These are phyloP conservation scores for Vanrija sp. DNA, from an alignment of 1,284 basidiomycete species.

Conservation along the genomic window DNA sequence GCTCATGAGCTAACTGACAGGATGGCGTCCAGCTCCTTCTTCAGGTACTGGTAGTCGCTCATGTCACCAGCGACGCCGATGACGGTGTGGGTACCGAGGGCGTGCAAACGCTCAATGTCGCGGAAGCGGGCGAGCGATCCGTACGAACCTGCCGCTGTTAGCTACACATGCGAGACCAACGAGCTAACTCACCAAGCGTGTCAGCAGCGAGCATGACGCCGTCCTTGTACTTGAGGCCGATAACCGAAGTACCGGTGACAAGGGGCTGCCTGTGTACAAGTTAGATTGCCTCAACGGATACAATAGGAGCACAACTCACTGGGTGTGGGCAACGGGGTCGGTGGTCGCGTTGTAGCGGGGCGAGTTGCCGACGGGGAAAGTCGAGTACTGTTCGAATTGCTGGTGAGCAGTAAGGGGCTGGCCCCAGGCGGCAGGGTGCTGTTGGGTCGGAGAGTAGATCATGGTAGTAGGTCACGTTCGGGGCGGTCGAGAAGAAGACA, in stretches of 20 bases:
- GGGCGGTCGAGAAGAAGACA: neutral
- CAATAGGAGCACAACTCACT: conserved; percentile 14
- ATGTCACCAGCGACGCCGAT: conserved; percentile 94
- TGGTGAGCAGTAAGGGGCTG: conserved; percentile 39
- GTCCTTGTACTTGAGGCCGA: conserved; percentile 90
- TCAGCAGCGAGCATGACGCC: conserved; percentile 99
- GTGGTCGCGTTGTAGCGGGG: conserved; percentile 6
- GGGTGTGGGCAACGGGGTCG: conserved; percentile 23
- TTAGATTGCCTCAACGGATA: neutral
- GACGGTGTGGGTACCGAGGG: conserved; percentile 75
- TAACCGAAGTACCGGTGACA: conserved; percentile 92
- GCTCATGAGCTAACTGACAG: conserved; percentile 28
- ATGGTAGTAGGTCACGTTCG: too few relatives aligned
- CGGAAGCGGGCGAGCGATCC: conserved; percentile 97
- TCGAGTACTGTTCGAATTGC: conserved; percentile 41
- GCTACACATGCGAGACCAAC: neutral
- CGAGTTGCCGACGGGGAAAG: conserved; percentile 25
- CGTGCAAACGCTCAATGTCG: conserved; percentile 81
- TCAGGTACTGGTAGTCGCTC: conserved; percentile 95
- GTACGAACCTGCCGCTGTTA: conserved; percentile 71
- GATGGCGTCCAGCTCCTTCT: conserved; percentile 55
- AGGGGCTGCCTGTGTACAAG: conserved; percentile 69
- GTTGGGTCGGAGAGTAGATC: neutral
- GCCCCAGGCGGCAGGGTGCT: conserved; percentile 49
- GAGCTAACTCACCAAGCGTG: conserved; percentile 67